Evolutionary conservation across 2,329 filamentous ascomycete species (phyloP).

Genomic region (Penicillium sp.): DNA sequence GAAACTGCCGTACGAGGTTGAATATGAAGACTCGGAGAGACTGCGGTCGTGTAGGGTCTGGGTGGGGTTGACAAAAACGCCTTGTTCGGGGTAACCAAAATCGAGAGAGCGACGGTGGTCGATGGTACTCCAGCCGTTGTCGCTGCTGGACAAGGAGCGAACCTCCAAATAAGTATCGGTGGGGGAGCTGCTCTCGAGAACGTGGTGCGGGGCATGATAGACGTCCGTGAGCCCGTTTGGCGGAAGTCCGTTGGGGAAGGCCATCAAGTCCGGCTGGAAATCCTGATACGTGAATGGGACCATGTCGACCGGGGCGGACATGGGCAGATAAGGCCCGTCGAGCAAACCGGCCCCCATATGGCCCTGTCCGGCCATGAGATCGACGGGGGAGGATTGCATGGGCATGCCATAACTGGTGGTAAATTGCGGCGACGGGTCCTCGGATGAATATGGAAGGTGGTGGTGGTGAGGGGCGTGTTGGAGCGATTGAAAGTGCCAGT

Average conservation of each 20-base stretch:
- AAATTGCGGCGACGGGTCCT: conserved; percentile 58
- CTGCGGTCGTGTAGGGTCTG: conserved; percentile 87
- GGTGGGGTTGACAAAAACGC: conserved; percentile 85
- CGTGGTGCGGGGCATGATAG: conserved; percentile 42
- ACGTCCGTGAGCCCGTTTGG: conserved; percentile 50
- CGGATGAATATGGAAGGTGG: conserved; percentile 44
- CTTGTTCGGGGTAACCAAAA: conserved; percentile 59
- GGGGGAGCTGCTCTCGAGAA: conserved; percentile 63
- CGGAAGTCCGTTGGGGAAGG: conserved; percentile 52
- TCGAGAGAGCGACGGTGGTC: conserved; percentile 75
- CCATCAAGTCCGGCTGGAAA: conserved; percentile 69
- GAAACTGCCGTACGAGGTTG: conserved; percentile 74
- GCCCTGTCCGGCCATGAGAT: conserved; percentile 61
- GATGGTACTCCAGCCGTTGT: conserved; percentile 84
- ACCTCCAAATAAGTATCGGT: conserved; percentile 83
- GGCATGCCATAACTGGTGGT: conserved; percentile 57
- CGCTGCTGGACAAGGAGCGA: conserved; percentile 79
- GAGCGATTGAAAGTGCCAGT: conserved; percentile 49
- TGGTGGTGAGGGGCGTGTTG: conserved; percentile 36
- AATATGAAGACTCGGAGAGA: conserved; percentile 80
- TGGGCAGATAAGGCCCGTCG: conserved; percentile 61
- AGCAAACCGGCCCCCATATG: conserved; percentile 63
- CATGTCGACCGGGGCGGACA: conserved; percentile 61
- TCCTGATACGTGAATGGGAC: conserved; percentile 76
- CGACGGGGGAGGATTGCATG: conserved; percentile 51